Conservation (phyloP, 495 filamentous ascomycete genomes). For the Darksidea phi region DNA sequence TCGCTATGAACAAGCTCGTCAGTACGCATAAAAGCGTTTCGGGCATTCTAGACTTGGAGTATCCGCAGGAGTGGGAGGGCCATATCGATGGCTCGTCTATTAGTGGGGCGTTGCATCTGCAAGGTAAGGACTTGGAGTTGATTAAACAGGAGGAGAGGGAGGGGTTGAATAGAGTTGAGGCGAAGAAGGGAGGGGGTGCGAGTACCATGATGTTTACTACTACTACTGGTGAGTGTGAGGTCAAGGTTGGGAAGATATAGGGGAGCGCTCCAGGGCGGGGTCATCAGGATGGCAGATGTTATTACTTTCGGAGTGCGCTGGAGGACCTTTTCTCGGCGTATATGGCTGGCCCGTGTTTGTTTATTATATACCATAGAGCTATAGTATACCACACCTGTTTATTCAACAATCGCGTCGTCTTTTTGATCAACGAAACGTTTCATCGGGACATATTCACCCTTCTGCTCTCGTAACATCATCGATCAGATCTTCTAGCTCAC, state of each 20-base stretch:
- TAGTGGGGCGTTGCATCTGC: constrained; percentile 23
- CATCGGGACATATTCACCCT: too few relatives aligned
- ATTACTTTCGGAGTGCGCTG: neutral
- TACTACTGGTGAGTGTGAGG: constrained; percentile 17
- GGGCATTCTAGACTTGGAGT: constrained; percentile 35
- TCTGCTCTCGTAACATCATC: too few relatives aligned
- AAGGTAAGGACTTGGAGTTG: constrained; percentile 31
- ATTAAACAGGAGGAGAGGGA: constrained; percentile 16
- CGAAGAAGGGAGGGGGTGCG: constrained; percentile 28
- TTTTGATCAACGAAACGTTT: too few relatives aligned
- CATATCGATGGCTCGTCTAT: constrained; percentile 21
- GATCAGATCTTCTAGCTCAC: too few relatives aligned
- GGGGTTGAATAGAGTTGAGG: constrained; percentile 14
- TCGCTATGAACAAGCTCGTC: constrained; percentile 24
- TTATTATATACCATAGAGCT: too few relatives aligned
- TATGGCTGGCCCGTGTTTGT: neutral
- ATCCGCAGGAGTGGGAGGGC: constrained; percentile 43
- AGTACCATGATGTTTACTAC: constrained; percentile 26
- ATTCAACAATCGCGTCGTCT: too few relatives aligned
- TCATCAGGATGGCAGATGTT: neutral
- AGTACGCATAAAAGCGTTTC: constrained; percentile 33
- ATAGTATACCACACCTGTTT: too few relatives aligned
- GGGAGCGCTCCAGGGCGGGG: neutral
- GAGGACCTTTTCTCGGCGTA: neutral
- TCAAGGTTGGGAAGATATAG: constrained; percentile 31